Percentiles rank a stretch among this genome's conserved stretches.
phyloP scores from a whole-genome alignment of 2,329 filamentous ascomycete species.

The Pochonia chlamydosporia region DNA sequence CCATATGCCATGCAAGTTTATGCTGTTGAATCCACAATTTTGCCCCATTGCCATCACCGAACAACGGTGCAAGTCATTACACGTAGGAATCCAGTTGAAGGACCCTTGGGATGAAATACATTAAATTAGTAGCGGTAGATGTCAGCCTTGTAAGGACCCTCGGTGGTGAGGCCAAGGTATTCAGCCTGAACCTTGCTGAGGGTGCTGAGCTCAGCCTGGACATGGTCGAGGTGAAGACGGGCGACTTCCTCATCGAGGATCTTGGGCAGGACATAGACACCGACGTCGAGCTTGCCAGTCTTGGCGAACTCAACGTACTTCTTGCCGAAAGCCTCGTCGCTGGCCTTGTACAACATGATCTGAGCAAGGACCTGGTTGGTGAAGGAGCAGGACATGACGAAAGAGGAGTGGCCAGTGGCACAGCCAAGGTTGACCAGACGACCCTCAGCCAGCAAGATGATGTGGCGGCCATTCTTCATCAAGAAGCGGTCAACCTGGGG shows the following conservation, averaged over 20 bases:
- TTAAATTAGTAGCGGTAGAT: conserved; percentile 50
- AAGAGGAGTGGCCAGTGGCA: conserved; percentile 97
- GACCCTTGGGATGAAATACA: conserved; percentile 30
- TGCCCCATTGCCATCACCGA: conserved; percentile 25
- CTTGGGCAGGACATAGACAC: conserved; percentile 90
- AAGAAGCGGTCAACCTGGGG: conserved; percentile 98
- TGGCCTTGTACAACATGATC: conserved; percentile 95
- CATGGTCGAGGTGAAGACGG: conserved; percentile 84
- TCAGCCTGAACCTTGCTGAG: conserved; percentile 84
- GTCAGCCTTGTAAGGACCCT: conserved; percentile 95
- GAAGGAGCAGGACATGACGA: conserved; percentile 99
- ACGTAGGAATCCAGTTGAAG: conserved; percentile 34
- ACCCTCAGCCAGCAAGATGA: conserved; percentile 97
- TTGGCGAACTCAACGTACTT: conserved; percentile 97
- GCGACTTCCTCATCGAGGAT: conserved; percentile 98
- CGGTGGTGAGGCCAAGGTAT: conserved; percentile 79
- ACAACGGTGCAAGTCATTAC: conserved; percentile 28
- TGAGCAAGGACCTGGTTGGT: conserved; percentile 99
- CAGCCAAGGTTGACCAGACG: conserved; percentile 99
- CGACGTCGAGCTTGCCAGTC: conserved; percentile 80
- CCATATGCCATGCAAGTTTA: conserved; percentile 35
- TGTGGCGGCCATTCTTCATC: conserved; percentile 89
- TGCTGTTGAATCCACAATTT: conserved; percentile 40
- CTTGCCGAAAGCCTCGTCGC: conserved; percentile 78
- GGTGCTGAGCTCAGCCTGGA: conserved; percentile 88